Evolutionary conservation across 768 basidiomycete species (phyloP), one percentile per base, ranked within the genome.

Genomic region (Boletus speciosus): DNA sequence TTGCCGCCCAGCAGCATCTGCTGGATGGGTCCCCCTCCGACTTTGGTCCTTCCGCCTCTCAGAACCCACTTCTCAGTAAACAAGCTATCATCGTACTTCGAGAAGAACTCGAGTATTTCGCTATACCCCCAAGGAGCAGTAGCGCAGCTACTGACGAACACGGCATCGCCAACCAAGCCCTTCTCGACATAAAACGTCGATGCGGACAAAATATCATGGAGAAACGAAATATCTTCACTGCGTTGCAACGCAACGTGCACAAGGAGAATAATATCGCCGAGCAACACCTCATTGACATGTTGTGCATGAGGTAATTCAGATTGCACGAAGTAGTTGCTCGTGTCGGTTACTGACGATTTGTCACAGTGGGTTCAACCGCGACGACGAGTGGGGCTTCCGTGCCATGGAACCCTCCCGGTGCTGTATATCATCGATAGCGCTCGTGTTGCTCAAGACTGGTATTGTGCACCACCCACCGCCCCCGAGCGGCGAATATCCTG

Each of bases 261-360:
- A 96, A 96, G 78, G 96, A 98, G 76, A 98, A 98, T 69, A 98
- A 99, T 70, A 80, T 97, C 50, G 97, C 97, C 16, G 97, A 99
- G 73, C 96, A 98, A 74, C 97, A 99, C 75, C 76, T 99, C 63
- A 99, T 99, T 73, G 97, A 98, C 74, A 99, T 99, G 97, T 79
- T 99, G 58, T 98, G 96, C 76, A 97, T 98, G 93, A 97, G 94
- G 96, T 96, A 68, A 74, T 42, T 43, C 12, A 43, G 38, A 45
- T 55, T 40, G 25, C 16, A 40, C 14, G 43, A 37, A 52, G 56
- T 54, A 25, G 38, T 39, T 40, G 32, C 51, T 37, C 45, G 10
- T 46, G 14, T 16, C 27, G 23, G 42, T 55, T 29, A 8, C 53
- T 67, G 61, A 65, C 38, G 29, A 45, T 21, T 38, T 46, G 21